Conservation (phyloP, 345 rosid genomes). For the Eucalyptus marginata region DNA sequence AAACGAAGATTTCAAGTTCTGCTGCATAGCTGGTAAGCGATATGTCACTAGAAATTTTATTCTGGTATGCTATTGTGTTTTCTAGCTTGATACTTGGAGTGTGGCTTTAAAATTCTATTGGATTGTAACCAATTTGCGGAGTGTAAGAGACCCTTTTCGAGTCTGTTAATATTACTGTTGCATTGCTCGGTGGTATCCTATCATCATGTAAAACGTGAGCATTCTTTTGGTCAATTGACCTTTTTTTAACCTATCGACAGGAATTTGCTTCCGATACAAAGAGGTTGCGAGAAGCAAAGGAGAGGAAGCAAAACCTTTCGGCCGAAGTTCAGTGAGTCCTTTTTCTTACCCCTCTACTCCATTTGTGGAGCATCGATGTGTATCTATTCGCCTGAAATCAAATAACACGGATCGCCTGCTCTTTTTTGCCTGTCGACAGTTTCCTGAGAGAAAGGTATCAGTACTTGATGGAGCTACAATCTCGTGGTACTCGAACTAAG, state of each 20-base stretch:
- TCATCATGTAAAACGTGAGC: neutral
- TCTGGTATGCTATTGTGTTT: neutral
- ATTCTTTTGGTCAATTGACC: neutral
- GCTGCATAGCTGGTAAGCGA: neutral
- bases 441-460: slow-evolving; percentile 2
- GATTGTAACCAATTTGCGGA: neutral
- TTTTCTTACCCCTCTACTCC: neutral
- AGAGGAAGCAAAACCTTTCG: slow-evolving; percentile 24
- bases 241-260: slow-evolving; percentile 3
- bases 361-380: neutral
- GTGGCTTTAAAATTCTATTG: neutral
- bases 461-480: neutral
- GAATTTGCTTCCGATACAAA: slow-evolving; percentile 28
- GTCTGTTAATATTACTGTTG: neutral
- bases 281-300: slow-evolving; percentile 10
- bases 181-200: neutral
- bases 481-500: neutral
- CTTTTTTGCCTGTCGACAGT: neutral
- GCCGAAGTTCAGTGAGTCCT: slow-evolving; percentile 26
- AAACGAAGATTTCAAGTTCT: neutral
- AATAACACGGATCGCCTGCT: neutral
- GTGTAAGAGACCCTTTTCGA: neutral
- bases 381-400: neutral
- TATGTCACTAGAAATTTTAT: neutral
- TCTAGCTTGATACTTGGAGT: neutral